These are phyloP conservation scores for Pichia sp. DNA, from an alignment of 1,139 yeast species.

Conservation along the genomic window DNA sequence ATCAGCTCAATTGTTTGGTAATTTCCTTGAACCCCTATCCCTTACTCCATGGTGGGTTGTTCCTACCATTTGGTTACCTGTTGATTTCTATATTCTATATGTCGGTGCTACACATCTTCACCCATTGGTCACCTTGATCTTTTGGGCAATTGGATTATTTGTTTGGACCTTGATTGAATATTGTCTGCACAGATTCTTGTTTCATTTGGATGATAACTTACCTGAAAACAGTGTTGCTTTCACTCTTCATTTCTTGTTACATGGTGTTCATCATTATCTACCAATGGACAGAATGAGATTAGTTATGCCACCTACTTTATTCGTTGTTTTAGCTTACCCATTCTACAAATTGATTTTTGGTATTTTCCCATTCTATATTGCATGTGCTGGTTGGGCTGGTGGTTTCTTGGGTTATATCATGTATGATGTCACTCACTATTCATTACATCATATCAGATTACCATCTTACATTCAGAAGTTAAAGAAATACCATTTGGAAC, in stretches of 20 bases:
- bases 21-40: conserved; percentile 62
- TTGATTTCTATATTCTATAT: conserved; percentile 45
- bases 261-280: conserved; percentile 93
- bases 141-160: conserved; percentile 59
- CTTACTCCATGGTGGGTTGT: conserved; percentile 76
- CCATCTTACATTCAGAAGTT: conserved; percentile 70
- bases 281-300: conserved; percentile 94
- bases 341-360: conserved; percentile 52
- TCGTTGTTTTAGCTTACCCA: conserved; percentile 49
- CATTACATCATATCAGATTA: conserved; percentile 77
- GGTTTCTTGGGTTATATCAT: conserved; percentile 88
- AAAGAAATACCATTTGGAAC: conserved; percentile 90
- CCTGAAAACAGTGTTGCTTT: conserved; percentile 75
- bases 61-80: conserved; percentile 86
- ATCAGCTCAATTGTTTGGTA: conserved; percentile 81
- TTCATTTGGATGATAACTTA: conserved; percentile 80
- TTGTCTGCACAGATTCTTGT: conserved; percentile 77
- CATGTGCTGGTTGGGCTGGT: conserved; percentile 78
- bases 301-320: conserved; percentile 92
- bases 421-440: conserved; percentile 87
- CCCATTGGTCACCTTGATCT: conserved; percentile 24
- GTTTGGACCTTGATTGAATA: conserved; percentile 94
- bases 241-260: conserved; percentile 80
- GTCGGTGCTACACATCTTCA: conserved; percentile 32
- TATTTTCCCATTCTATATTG: conserved; percentile 50